A percentile compares a stretch with the other conserved stretches of the same genome.
Evolutionary conservation across 768 basidiomycete species (phyloP).

Genomic region (Vararia minispora): DNA sequence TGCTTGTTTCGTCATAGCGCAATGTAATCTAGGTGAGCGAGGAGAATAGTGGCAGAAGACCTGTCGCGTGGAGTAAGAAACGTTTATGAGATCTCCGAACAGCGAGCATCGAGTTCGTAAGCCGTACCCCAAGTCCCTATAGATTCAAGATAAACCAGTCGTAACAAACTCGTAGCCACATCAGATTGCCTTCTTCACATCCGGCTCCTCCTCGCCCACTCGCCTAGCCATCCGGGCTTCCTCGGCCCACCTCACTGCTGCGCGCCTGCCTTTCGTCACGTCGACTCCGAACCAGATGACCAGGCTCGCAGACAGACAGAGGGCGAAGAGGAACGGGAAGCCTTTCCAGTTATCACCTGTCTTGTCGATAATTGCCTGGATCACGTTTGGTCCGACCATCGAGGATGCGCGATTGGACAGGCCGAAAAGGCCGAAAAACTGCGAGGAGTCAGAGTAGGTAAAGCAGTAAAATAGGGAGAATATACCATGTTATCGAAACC

Average conservation of each 20-base stretch:
- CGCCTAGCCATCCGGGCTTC: conserved; percentile 18
- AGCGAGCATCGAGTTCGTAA: no score
- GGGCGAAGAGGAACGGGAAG: conserved; percentile 73
- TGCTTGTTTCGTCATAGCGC: no score
- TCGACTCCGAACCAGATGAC: conserved; percentile 64
- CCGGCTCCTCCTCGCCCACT: no score
- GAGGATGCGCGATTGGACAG: conserved; percentile 79
- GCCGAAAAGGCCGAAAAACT: conserved; percentile 85
- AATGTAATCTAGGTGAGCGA: no score
- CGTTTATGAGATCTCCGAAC: no score
- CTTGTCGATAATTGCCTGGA: conserved; percentile 70
- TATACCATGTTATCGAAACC: conserved; percentile 75
- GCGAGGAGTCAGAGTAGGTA: background rate
- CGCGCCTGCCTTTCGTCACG: conserved; percentile 25
- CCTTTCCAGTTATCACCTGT: conserved; percentile 72
- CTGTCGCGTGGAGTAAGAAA: no score
- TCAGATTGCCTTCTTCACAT: no score
- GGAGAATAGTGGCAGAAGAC: no score
- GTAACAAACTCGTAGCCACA: no score
- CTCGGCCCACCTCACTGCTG: conserved; percentile 29
- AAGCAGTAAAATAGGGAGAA: background rate
- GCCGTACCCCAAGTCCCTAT: no score
- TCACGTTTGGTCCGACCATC: conserved; percentile 79
- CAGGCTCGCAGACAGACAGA: conserved; percentile 53
- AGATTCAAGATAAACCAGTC: no score